Base-by-base conservation (phyloP, 1,139 yeast species). In the Kodamaea fungicola region DNA sequence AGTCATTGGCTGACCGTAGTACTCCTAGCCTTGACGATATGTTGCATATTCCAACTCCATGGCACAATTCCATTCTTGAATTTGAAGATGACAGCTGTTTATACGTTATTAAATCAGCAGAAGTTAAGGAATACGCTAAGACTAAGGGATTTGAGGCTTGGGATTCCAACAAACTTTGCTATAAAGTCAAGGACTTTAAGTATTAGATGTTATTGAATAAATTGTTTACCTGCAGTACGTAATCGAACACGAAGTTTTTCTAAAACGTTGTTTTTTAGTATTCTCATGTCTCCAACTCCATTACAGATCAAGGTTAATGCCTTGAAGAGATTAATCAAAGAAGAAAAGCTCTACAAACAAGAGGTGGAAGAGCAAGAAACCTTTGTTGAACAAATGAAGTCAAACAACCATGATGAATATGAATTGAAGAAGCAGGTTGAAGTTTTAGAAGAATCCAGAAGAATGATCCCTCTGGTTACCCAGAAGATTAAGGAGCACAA, bases 271-370 rank as follows among this genome's bases (percentile, higher is more conserved):
- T 16, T 16, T 16, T 10, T 24, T 10, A 24, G 27, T 24, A 4
- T 10, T 27, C 47, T 24, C 35, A 88, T 86, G 90, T 76, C 90
- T 2, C 96, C 96, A 32, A 68, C 89, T 2, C 80, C 75, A 45
- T 61, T 86, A 38, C 86, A 84, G 50, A 87, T 89, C 61, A 88
- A 88, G 53, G 71, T 77, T 35, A 78, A 76, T 45, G 94, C 96
- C 3, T 68, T 89, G 37, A 75, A 76, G 45, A 72, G 96, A 43
- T 70, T 90, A 28, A 52, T 83, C 38, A 87, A 87, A 50, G 97
- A 89, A 55, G 80, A 83, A 48, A 55, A 55, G 10, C 66, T 80
- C 31, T 89, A 88, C 56, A 64, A 72, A 35, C 68, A 74, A 42
- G 96, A 89, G 54, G 71, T 78, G 26, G 59, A 59, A 10, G 88